These are phyloP conservation scores for Neurospora sp. DNA, from an alignment of 2,329 filamentous ascomycete species.

Conservation along the genomic window DNA sequence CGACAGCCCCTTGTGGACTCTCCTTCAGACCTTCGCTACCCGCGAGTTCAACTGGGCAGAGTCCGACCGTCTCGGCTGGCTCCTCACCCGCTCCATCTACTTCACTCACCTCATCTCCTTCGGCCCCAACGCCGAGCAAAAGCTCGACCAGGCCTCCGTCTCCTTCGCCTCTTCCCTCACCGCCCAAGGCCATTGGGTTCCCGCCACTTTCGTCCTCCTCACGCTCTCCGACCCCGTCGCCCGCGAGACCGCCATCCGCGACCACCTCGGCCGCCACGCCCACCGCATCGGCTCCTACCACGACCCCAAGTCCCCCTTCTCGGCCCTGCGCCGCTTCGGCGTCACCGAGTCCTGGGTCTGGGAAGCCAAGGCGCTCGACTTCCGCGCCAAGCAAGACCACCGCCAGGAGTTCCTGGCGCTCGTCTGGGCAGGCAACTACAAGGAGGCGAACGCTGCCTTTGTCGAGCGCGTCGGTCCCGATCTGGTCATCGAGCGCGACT, in stretches of 20 bases:
- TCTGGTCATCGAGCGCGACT: slow-evolving; percentile 75
- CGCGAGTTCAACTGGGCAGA: slow-evolving; percentile 44
- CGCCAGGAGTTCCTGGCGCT: slow-evolving; percentile 68
- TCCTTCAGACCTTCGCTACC: slow-evolving; percentile 72
- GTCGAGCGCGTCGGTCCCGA: slow-evolving; percentile 70
- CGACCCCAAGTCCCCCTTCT: slow-evolving; percentile 43
- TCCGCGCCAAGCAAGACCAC: slow-evolving; percentile 62
- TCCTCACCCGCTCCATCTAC: slow-evolving; percentile 61
- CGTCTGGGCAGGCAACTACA: slow-evolving; percentile 63
- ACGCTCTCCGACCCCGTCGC: slow-evolving; percentile 57
- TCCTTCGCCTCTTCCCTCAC: slow-evolving; percentile 57
- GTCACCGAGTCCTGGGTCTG: slow-evolving; percentile 75
- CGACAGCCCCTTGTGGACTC: slow-evolving; percentile 59
- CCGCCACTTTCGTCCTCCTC: slow-evolving; percentile 66
- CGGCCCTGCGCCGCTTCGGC: slow-evolving; percentile 53
- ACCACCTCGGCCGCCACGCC: slow-evolving; percentile 65
- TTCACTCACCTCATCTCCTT: slow-evolving; percentile 41
- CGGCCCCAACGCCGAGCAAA: slow-evolving; percentile 42
- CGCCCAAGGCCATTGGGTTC: slow-evolving; percentile 54
- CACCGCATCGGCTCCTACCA: slow-evolving; percentile 49
- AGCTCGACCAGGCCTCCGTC: slow-evolving; percentile 55
- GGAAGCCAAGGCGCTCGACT: slow-evolving; percentile 75
- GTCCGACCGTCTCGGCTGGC: slow-evolving; percentile 72
- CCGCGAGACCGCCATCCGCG: slow-evolving; percentile 58
- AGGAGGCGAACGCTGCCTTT: slow-evolving; percentile 78